phyloP scores from a whole-genome alignment of 78 protist genomes.

The Dictyostelium firmibasis region DNA sequence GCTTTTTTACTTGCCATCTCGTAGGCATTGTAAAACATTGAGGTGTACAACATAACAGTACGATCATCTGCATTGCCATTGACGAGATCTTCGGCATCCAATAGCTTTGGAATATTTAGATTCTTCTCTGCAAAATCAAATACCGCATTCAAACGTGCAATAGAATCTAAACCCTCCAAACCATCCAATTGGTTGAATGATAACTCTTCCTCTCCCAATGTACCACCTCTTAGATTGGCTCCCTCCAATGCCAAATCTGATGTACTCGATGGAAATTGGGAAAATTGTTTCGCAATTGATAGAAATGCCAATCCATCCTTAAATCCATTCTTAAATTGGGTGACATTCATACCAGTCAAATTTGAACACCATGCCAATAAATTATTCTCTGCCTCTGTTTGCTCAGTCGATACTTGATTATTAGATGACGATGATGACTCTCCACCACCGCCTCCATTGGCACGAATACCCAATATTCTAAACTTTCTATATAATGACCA shows the following conservation, averaged over 20 bases:
- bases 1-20: not conserved
- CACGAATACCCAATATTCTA: slow-evolving; percentile 78
- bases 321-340: slow-evolving; percentile 65
- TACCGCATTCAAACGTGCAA: slow-evolving; percentile 59
- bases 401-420: not conserved
- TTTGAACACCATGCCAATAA: slow-evolving; percentile 65
- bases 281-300: slow-evolving; percentile 46
- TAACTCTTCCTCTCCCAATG: not conserved
- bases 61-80: slow-evolving; percentile 83
- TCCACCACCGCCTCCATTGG: not conserved
- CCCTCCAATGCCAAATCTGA: not conserved
- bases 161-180: not conserved
- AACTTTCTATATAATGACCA: slow-evolving; percentile 77
- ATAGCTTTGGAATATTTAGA: slow-evolving; percentile 52
- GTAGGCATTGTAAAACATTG: slow-evolving; percentile 82
- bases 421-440: not conserved
- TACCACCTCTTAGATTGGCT: not conserved
- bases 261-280: not conserved
- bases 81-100: slow-evolving; percentile 74
- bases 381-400: slow-evolving; percentile 67
- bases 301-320: slow-evolving; percentile 72
- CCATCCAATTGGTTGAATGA: not conserved
- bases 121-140: slow-evolving; percentile 80
- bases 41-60: slow-evolving; percentile 69
- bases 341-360: slow-evolving; percentile 49